Percentiles rank a stretch among this genome's conserved stretches.
Evolutionary conservation across 2,329 filamentous ascomycete genomes (phyloP).

Genomic region (Cladorrhinum sp.): DNA sequence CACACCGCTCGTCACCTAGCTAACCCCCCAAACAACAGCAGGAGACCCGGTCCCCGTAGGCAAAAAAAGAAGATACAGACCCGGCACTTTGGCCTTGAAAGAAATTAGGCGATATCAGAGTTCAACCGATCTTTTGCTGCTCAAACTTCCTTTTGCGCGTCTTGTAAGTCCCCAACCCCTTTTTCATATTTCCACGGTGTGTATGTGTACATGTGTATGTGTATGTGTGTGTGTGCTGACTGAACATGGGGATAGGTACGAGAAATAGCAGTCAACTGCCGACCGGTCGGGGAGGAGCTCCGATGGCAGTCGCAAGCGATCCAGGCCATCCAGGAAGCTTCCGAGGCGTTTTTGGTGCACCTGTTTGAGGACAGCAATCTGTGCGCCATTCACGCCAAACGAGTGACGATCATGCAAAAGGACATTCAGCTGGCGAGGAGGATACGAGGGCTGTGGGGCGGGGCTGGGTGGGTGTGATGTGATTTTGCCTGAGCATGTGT

Average conservation of each 20-base stretch:
- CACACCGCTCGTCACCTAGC: too few relatives aligned
- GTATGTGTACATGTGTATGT: too few relatives aligned
- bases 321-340: slow-evolving; percentile 86
- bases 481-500: neutral
- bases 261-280: slow-evolving; percentile 67
- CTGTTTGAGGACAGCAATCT: slow-evolving; percentile 96
- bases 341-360: slow-evolving; percentile 94
- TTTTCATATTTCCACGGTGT: too few relatives aligned
- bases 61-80: slow-evolving; percentile 64
- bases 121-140: slow-evolving; percentile 80
- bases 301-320: slow-evolving; percentile 97
- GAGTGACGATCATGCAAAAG: slow-evolving; percentile 97
- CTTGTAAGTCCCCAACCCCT: slow-evolving; percentile 47
- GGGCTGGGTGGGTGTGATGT: slow-evolving; percentile 52
- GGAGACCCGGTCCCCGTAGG: slow-evolving; percentile 68
- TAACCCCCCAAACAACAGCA: slow-evolving; percentile 45
- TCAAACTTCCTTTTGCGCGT: slow-evolving; percentile 76
- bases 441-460: slow-evolving; percentile 76
- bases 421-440: slow-evolving; percentile 89
- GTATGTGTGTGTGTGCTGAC: too few relatives aligned
- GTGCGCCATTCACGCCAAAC: slow-evolving; percentile 93
- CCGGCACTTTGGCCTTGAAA: slow-evolving; percentile 81
- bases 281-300: slow-evolving; percentile 64
- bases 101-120: slow-evolving; percentile 92
- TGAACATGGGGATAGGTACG: slow-evolving; percentile 48